Percentiles rank a stretch among this genome's conserved stretches.
Conservation (phyloP, 2,329 filamentous ascomycete species). For the Immersiporthe knoxdaviesiana region DNA sequence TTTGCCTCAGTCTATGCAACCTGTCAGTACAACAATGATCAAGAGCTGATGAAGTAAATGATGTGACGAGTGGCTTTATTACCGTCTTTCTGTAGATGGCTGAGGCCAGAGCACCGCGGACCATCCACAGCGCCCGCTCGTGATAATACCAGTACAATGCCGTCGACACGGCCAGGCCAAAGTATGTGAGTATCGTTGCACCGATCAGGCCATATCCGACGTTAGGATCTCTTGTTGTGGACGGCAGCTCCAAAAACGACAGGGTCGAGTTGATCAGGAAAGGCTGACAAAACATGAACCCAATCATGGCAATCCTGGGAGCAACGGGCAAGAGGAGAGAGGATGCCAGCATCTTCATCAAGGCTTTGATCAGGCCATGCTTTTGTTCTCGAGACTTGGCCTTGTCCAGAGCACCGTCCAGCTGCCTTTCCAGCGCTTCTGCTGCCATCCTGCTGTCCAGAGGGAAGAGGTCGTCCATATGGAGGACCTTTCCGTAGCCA, state of each 20-base stretch:
- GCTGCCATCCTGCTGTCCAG: constrained; percentile 35
- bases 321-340: constrained; percentile 42
- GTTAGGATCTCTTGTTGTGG: constrained; percentile 29
- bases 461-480: constrained; percentile 39
- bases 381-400: constrained; percentile 28
- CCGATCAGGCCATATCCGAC: constrained; percentile 42
- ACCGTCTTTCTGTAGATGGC: constrained; percentile 42
- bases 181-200: constrained; percentile 38
- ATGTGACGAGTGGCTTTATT: too few relatives aligned
- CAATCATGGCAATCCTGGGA: constrained; percentile 44
- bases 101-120: constrained; percentile 36
- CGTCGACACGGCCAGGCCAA: constrained; percentile 40
- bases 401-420: constrained; percentile 26
- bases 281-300: constrained; percentile 48
- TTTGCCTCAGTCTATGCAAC: constrained; percentile 1
- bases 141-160: constrained; percentile 41
- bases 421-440: constrained; percentile 28
- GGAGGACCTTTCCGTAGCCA: constrained; percentile 40
- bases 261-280: constrained; percentile 47
- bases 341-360: constrained; percentile 38
- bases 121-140: constrained; percentile 29
- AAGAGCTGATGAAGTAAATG: constrained; percentile 18
- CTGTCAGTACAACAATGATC: not conserved
- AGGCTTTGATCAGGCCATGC: constrained; percentile 37
- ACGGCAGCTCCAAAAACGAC: constrained; percentile 37